Percentiles rank a stretch among this genome's conserved stretches.
Evolutionary conservation across 495 filamentous ascomycete genomes (phyloP).

Genomic region (Bryoglossum gracile): DNA sequence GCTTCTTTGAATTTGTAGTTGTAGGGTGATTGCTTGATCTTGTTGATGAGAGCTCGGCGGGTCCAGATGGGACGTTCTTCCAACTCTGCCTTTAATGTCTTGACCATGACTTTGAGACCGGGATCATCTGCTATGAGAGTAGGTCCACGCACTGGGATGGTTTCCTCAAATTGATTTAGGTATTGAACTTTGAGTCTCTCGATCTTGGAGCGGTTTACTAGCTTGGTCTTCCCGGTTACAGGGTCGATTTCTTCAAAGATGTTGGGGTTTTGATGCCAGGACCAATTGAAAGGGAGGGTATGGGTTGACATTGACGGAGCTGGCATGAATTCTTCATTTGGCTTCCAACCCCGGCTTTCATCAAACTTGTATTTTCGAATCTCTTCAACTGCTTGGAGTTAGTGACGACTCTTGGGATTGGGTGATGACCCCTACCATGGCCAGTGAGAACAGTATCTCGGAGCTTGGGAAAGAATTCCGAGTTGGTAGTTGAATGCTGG

Average conservation of each 20-base stretch:
- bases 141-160: constrained; percentile 39
- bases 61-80: constrained; percentile 78
- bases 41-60: constrained; percentile 67
- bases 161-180: constrained; percentile 52
- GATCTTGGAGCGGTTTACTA: constrained; percentile 33
- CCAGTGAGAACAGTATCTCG: constrained; percentile 56
- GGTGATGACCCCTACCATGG: constrained; percentile 42
- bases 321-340: constrained; percentile 64
- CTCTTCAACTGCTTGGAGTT: constrained; percentile 29
- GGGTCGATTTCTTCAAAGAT: constrained; percentile 30
- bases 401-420: neutral
- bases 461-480: constrained; percentile 58
- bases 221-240: constrained; percentile 25
- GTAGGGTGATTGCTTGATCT: constrained; percentile 36
- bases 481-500: constrained; percentile 56
- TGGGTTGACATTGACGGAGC: constrained; percentile 67
- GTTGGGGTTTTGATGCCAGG: constrained; percentile 46
- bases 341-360: constrained; percentile 49
- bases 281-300: constrained; percentile 61
- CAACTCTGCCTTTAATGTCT: constrained; percentile 52
- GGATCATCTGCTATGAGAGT: constrained; percentile 38
- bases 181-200: constrained; percentile 49
- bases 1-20: constrained; percentile 51
- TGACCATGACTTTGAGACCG: constrained; percentile 51
- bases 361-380: constrained; percentile 69